These are phyloP conservation scores for Globisporangium apiculatum DNA, from an alignment of 352 stramenopile genomes.

Conservation along the genomic window DNA sequence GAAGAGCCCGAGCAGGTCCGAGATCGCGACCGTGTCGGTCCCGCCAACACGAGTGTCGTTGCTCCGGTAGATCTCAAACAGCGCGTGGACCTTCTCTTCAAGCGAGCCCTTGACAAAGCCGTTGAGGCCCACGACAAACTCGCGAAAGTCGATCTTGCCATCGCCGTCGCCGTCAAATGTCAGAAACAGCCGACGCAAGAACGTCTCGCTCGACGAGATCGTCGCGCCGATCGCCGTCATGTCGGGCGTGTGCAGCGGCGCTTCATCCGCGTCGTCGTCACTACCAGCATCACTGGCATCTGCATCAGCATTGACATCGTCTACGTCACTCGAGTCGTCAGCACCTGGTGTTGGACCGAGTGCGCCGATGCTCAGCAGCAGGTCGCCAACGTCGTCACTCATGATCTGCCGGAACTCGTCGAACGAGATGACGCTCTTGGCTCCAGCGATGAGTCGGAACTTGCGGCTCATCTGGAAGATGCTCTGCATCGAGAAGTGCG, in stretches of 20 bases:
- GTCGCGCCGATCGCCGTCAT: conserved; percentile 30
- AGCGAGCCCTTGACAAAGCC: conserved; percentile 28
- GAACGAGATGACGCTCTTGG: conserved; percentile 31
- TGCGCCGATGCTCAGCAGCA: conserved; percentile 18
- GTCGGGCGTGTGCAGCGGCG: conserved; percentile 6
- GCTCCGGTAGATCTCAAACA: conserved; percentile 32
- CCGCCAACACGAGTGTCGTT: conserved; percentile 3
- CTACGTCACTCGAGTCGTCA: background rate
- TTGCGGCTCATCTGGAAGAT: conserved; percentile 48
- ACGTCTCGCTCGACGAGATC: conserved; percentile 36
- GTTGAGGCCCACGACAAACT: conserved; percentile 45
- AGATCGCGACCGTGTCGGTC: conserved; percentile 26
- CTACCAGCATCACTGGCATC: background rate
- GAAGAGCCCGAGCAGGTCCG: conserved; percentile 35
- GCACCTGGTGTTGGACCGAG: background rate
- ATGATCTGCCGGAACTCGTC: conserved; percentile 36
- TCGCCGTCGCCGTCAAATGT: conserved; percentile 38
- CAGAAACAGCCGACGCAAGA: conserved; percentile 32
- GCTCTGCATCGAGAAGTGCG: conserved; percentile 31
- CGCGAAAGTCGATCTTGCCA: conserved; percentile 38
- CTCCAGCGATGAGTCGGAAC: conserved; percentile 37
- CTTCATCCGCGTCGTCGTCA: background rate
- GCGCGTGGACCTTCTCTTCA: conserved; percentile 32
- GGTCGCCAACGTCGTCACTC: conserved; percentile 20
- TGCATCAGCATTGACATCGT: conserved; percentile 2